Evolutionary conservation across 2,329 filamentous ascomycete species (phyloP).

Genomic region (Westerdykella ornata): DNA sequence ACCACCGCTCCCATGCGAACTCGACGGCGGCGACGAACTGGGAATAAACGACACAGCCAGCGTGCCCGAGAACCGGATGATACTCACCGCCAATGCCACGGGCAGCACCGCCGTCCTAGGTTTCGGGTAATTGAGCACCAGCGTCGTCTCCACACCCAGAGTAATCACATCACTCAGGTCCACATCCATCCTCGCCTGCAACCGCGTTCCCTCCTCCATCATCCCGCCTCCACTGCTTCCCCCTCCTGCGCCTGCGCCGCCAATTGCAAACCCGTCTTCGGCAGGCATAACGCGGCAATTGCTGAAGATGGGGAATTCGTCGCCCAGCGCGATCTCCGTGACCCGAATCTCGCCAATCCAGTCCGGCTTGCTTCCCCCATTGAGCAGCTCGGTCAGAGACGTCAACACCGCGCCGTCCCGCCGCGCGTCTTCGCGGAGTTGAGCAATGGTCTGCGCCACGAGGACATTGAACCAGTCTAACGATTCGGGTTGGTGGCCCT

Average conservation of each 20-base stretch:
- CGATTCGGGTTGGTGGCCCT: conserved; percentile 92
- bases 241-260: conserved; percentile 11
- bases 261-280: conserved; percentile 58
- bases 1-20: conserved; percentile 12
- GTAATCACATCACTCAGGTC: conserved; percentile 95
- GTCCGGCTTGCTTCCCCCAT: conserved; percentile 77
- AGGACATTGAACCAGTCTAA: conserved; percentile 99
- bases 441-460: conserved; percentile 91
- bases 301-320: conserved; percentile 98
- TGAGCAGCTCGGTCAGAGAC: conserved; percentile 77
- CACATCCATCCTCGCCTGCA: conserved; percentile 95
- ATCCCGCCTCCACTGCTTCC: conserved; percentile 35
- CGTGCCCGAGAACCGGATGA: conserved; percentile 91
- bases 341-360: conserved; percentile 92
- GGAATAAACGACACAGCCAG: conserved; percentile 90
- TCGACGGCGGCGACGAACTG: conserved; percentile 38
- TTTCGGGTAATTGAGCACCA: conserved; percentile 91
- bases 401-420: conserved; percentile 84
- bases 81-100: conserved; percentile 82
- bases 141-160: conserved; percentile 85
- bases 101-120: conserved; percentile 82
- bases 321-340: conserved; percentile 86
- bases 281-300: conserved; percentile 95
- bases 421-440: conserved; percentile 86
- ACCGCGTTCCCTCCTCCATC: conserved; percentile 59